phyloP scores from a whole-genome alignment of 768 basidiomycete genomes.

The Gyrodon lividus region DNA sequence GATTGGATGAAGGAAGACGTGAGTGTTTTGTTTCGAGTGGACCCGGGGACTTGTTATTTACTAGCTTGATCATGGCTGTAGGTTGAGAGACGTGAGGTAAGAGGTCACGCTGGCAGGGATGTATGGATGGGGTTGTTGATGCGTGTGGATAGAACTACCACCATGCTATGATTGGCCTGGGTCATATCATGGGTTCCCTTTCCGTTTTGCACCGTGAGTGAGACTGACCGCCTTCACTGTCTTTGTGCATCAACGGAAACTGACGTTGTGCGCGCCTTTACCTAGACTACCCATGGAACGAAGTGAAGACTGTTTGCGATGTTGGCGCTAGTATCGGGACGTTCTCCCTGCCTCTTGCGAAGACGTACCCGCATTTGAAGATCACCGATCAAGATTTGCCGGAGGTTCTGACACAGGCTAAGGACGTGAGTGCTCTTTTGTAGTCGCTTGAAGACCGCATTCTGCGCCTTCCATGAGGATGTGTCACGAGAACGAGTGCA shows the following conservation, averaged over 20 bases:
- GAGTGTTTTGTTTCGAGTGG: neutral
- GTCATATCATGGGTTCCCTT: conserved; percentile 21
- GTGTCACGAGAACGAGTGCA: neutral
- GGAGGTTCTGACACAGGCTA: conserved; percentile 22
- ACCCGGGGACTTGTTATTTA: neutral
- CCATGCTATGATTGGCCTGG: conserved; percentile 22
- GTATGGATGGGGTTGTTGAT: neutral
- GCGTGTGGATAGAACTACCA: conserved; percentile 18
- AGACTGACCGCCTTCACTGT: neutral
- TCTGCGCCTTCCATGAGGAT: neutral
- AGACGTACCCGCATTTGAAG: conserved; percentile 25
- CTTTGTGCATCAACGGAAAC: neutral
- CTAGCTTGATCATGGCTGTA: neutral
- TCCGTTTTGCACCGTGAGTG: conserved; percentile 24
- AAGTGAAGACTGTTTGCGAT: conserved; percentile 26
- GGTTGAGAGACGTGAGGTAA: conserved; percentile 17
- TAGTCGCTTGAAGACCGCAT: neutral
- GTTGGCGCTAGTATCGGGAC: conserved; percentile 31
- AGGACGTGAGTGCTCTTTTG: conserved; percentile 11
- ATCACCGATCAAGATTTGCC: conserved; percentile 31
- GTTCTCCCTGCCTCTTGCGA: conserved; percentile 28
- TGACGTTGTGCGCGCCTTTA: neutral
- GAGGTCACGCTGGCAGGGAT: neutral
- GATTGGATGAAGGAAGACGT: conserved; percentile 26
- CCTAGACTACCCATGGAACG: conserved; percentile 27